These are phyloP conservation scores for Lentinula sp. DNA, from an alignment of 768 basidiomycete species.

Conservation along the genomic window DNA sequence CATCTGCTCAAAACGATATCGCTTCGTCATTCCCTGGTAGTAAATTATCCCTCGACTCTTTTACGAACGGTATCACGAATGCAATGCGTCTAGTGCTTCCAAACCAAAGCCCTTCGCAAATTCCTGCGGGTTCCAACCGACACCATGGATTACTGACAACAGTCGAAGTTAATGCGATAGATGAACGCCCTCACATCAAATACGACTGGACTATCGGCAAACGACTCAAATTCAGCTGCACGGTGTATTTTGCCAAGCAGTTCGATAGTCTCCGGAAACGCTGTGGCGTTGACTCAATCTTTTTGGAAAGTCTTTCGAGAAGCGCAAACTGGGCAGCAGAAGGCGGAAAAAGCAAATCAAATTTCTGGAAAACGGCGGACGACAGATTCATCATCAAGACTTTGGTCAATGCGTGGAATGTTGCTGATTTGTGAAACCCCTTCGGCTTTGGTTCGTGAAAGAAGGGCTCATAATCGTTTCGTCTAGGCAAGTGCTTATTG, in stretches of 20 bases:
- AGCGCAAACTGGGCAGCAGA: conserved; percentile 68
- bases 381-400: conserved; percentile 82
- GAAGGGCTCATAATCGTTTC: background rate
- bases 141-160: conserved; percentile 46
- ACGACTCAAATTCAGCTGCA: conserved; percentile 71
- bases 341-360: conserved; percentile 75
- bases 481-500: conserved; percentile 67
- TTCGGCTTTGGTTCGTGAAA: background rate
- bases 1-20: conserved; percentile 5
- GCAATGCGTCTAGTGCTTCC: conserved; percentile 55
- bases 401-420: conserved; percentile 81
- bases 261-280: conserved; percentile 62
- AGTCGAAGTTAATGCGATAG: conserved; percentile 37
- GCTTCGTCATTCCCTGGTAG: conserved; percentile 13
- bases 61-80: conserved; percentile 47
- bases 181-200: conserved; percentile 77
- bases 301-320: conserved; percentile 52
- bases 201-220: conserved; percentile 78
- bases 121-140: conserved; percentile 29
- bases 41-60: conserved; percentile 36
- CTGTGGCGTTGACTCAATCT: conserved; percentile 60
- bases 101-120: conserved; percentile 22
- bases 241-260: conserved; percentile 76
- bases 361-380: conserved; percentile 80
- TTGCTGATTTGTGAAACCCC: conserved; percentile 66